Conservation (phyloP, 257 asterid genomes). For the Capsicum rhomboideum region DNA sequence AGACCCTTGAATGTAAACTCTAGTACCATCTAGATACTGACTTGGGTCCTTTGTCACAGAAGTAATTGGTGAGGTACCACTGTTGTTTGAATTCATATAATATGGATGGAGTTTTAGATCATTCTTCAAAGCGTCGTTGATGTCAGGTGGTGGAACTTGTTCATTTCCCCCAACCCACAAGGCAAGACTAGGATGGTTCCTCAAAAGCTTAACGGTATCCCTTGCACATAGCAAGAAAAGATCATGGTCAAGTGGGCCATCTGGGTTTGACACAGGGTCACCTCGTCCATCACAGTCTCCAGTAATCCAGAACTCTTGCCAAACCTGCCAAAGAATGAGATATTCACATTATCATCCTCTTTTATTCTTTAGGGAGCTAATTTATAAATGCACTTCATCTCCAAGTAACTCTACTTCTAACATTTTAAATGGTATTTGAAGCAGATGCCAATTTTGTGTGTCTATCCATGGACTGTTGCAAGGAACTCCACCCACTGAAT, state of each 20-base stretch:
- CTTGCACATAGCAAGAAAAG: slow-evolving; percentile 84
- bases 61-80: slow-evolving; percentile 12
- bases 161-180: slow-evolving; percentile 99
- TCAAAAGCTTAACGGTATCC: slow-evolving; percentile 82
- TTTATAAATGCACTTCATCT: neutral
- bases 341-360: neutral
- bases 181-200: slow-evolving; percentile 98
- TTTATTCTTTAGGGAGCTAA: neutral
- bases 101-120: slow-evolving; percentile 73
- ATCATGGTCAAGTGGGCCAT: slow-evolving; percentile 95
- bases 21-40: slow-evolving; percentile 86
- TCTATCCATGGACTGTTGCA: neutral
- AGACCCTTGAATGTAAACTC: slow-evolving; percentile 75
- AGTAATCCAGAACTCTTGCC: slow-evolving; percentile 99
- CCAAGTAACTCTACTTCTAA: neutral
- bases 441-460: neutral
- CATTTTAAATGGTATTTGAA: neutral
- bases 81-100: slow-evolving; percentile 18
- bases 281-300: slow-evolving; percentile 97
- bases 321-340: slow-evolving; percentile 49
- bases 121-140: slow-evolving; percentile 57
- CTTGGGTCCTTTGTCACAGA: slow-evolving; percentile 54
- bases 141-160: slow-evolving; percentile 90
- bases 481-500: neutral
- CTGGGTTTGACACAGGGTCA: slow-evolving; percentile 71